phyloP scores from a whole-genome alignment of 2,329 filamentous ascomycete genomes.

The Pseudocercospora eumusae region DNA sequence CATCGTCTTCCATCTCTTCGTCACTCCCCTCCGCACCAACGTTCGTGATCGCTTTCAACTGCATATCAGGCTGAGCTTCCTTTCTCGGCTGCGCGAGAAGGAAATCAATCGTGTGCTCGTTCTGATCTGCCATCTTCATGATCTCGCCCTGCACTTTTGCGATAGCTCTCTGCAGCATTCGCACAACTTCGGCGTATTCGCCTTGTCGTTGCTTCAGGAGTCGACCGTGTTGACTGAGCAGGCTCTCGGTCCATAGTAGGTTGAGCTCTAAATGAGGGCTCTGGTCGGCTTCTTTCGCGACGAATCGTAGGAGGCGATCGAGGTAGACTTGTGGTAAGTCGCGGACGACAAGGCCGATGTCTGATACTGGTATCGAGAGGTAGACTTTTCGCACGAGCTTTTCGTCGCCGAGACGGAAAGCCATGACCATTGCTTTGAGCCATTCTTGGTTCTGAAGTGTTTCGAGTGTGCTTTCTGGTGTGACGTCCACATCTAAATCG shows the following conservation, averaged over 20 bases:
- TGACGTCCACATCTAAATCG: constrained; percentile 91
- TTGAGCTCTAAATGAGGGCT: constrained; percentile 95
- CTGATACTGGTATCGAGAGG: constrained; percentile 72
- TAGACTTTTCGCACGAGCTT: constrained; percentile 82
- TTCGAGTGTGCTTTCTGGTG: constrained; percentile 67
- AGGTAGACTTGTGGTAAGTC: constrained; percentile 85
- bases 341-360: constrained; percentile 75
- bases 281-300: constrained; percentile 83
- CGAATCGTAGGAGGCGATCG: constrained; percentile 78
- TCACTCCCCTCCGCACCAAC: constrained; percentile 20
- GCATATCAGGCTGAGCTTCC: constrained; percentile 12
- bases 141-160: constrained; percentile 79
- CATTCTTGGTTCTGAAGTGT: constrained; percentile 79
- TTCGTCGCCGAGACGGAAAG: constrained; percentile 89
- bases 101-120: constrained; percentile 81
- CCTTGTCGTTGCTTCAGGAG: constrained; percentile 80
- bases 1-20: constrained; percentile 37
- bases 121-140: constrained; percentile 79
- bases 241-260: constrained; percentile 83
- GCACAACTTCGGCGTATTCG: constrained; percentile 79
- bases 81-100: constrained; percentile 52
- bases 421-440: constrained; percentile 92
- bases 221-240: constrained; percentile 77
- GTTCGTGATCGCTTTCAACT: constrained; percentile 27
- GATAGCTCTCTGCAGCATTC: constrained; percentile 78